Evolutionary conservation across 2,329 filamentous ascomycete genomes (phyloP).

Genomic region (Calonectria fujianensis): DNA sequence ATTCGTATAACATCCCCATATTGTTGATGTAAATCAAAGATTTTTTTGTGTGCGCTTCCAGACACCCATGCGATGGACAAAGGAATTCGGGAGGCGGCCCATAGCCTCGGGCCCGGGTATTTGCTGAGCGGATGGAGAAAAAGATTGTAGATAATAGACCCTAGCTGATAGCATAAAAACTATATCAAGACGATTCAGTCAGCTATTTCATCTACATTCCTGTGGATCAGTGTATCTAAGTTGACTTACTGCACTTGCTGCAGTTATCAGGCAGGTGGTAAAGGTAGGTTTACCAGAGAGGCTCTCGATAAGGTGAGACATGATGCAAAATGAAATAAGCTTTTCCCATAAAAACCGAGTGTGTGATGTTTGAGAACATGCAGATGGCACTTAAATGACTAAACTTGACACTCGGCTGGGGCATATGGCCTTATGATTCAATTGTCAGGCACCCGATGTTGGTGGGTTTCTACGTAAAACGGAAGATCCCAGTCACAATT

Average conservation of each 20-base stretch:
- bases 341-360: background rate
- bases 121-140: conserved; percentile 27
- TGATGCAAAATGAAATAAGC: background rate
- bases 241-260: background rate
- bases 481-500: background rate
- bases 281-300: background rate
- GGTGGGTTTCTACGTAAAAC: background rate
- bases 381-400: no score
- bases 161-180: background rate
- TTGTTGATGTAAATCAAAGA: conserved; percentile 43
- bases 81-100: conserved; percentile 20
- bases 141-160: conserved; percentile 13
- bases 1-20: conserved; percentile 62
- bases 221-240: no score
- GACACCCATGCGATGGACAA: background rate
- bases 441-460: background rate
- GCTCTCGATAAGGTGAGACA: background rate
- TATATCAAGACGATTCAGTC: background rate
- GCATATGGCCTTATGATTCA: background rate
- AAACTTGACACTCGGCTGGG: background rate
- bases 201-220: background rate
- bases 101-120: conserved; percentile 31
- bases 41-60: background rate
- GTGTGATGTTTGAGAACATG: background rate
- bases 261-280: background rate